Base-by-base conservation (phyloP, 1,284 basidiomycete genomes). In the Boletellus deceptivus region DNA sequence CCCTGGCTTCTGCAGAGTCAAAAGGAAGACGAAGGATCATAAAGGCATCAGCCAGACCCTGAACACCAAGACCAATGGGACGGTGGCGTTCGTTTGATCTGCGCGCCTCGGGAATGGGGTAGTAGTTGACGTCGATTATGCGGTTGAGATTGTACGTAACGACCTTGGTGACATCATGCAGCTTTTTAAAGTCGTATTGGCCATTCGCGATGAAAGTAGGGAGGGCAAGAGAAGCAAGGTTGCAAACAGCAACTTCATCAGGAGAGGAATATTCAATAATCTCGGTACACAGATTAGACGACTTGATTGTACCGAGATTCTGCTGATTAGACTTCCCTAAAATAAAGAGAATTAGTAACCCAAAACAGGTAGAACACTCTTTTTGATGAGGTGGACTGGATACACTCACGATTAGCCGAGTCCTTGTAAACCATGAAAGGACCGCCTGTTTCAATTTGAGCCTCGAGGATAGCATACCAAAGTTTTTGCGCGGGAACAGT, bases 341-440 rank as follows among this genome's bases (percentile, higher is more conserved):
- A 31, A 25, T 8, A 25, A 25, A 9, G 57, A 22, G 54, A 9
- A 49, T 36, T 18, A 45, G 24, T 31, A 48, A 41, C 31, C 38
- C 16, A 3, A 3, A 49, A 45, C 24, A 34, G 46, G 43, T 13
- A 22, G 48, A 9, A 10, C 5, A 22, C 22, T 22, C 22, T 22
- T 22, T 22, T 22, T 22, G 22, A 22, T 22, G 22, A 22, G 5
- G 22, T 22, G 22, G 22, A 22, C 22, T 5, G 22, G 22, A 22
- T 27, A 6, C 2, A 72, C 86, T 52, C 59, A 91, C 87, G 71
- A 69, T 94, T 95, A 49, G 87, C 84, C 33, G 86, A 78, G 66
- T 95, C 90, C 77, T 99, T 99, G 82, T 99, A 99, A 42, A 93
- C 77, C 89, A 99, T 98, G 78, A 98, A 99, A 5, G 97, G 97